Percentiles rank a stretch among this genome's conserved stretches.
Evolutionary conservation across 2,329 filamentous ascomycete species (phyloP).

Genomic region (Seiridium cupressi): DNA sequence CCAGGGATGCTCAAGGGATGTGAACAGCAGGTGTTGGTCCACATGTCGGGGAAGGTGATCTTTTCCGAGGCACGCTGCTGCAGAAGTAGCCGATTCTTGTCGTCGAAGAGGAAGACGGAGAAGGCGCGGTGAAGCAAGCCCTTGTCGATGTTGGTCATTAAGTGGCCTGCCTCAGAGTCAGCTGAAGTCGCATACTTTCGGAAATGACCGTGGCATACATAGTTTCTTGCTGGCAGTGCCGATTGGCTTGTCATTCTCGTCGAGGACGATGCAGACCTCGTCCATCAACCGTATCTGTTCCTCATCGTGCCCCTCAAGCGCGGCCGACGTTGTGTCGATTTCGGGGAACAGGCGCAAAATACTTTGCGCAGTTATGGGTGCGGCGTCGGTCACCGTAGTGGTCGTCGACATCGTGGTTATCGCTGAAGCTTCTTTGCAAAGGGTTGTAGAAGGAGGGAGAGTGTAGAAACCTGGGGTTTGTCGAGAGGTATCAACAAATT

Average conservation of each 20-base stretch:
- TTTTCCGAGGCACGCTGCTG: constrained; percentile 96
- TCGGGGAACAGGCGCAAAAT: constrained; percentile 89
- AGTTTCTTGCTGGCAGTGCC: constrained; percentile 97
- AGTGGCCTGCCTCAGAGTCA: constrained; percentile 65
- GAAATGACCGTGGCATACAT: constrained; percentile 57
- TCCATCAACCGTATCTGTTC: constrained; percentile 99
- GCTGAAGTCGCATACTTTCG: constrained; percentile 1
- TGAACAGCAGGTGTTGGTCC: constrained; percentile 99
- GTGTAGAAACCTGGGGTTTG: background rate
- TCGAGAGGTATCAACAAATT: constrained; percentile 3
- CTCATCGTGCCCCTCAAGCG: constrained; percentile 88
- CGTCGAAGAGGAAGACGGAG: constrained; percentile 96
- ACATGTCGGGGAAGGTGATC: constrained; percentile 99
- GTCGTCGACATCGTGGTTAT: constrained; percentile 22
- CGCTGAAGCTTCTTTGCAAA: background rate
- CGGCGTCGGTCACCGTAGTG: constrained; percentile 44
- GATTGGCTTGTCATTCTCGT: constrained; percentile 88
- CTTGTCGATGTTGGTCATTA: constrained; percentile 98
- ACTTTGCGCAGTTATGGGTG: constrained; percentile 78
- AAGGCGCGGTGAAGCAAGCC: constrained; percentile 96
- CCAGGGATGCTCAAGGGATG: constrained; percentile 89
- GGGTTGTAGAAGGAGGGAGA: background rate
- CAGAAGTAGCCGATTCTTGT: constrained; percentile 85
- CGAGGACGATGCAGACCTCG: constrained; percentile 95
- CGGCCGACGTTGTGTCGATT: constrained; percentile 67